These are phyloP conservation scores for Thielaviopsis punctulata DNA, from an alignment of 2,329 filamentous ascomycete genomes.

Conservation along the genomic window DNA sequence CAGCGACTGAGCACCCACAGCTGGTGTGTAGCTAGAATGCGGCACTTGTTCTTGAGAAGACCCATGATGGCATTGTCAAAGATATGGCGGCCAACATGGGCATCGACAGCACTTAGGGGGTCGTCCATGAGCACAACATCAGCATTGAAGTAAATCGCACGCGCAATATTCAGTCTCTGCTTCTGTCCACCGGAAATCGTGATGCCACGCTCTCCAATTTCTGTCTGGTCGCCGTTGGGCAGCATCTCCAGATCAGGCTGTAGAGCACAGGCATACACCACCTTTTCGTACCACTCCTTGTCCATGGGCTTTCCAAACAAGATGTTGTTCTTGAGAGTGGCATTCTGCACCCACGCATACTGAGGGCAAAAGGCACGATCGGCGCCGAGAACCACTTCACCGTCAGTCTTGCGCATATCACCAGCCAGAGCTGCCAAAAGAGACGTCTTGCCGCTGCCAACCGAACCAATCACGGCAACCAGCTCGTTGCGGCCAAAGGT, in stretches of 20 bases:
- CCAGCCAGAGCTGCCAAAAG: constrained; percentile 77
- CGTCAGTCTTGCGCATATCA: constrained; percentile 74
- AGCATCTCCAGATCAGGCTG: constrained; percentile 79
- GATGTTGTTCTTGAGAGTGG: constrained; percentile 76
- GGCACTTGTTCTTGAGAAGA: constrained; percentile 71
- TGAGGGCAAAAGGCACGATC: constrained; percentile 84
- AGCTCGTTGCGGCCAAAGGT: constrained; percentile 57
- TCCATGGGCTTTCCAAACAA: constrained; percentile 70
- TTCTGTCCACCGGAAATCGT: constrained; percentile 93
- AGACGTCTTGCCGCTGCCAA: constrained; percentile 81
- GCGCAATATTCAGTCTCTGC: constrained; percentile 83
- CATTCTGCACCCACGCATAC: constrained; percentile 95
- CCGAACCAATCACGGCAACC: constrained; percentile 71
- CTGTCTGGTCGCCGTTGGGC: constrained; percentile 73
- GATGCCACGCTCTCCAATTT: constrained; percentile 90
- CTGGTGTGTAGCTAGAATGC: constrained; percentile 87
- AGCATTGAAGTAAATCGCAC: constrained; percentile 54
- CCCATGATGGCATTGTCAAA: constrained; percentile 92
- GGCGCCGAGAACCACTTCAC: constrained; percentile 58
- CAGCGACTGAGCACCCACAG: constrained; percentile 82
- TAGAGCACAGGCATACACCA: constrained; percentile 76
- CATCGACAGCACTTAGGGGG: constrained; percentile 50
- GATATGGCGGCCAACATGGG: constrained; percentile 55
- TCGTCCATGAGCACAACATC: constrained; percentile 55
- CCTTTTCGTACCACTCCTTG: constrained; percentile 61